Conservation (phyloP, 495 filamentous ascomycete genomes). For the Aspergillus olivimuriae region DNA sequence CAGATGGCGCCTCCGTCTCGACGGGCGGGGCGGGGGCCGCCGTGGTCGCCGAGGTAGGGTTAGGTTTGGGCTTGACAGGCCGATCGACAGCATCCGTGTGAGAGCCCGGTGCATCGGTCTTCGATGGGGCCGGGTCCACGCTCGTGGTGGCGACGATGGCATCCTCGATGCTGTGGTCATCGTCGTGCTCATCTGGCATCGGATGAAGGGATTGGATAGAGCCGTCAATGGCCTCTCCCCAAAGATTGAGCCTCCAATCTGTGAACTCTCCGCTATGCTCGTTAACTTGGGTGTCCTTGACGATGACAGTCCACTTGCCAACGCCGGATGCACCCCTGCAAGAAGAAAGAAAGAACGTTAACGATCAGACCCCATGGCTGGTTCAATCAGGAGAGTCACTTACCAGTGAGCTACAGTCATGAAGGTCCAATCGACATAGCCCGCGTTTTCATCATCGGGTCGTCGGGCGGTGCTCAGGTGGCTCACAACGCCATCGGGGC, state of each 20-base stretch:
- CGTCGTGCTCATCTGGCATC: constrained; percentile 77
- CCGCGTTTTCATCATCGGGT: constrained; percentile 53
- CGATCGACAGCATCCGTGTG: constrained; percentile 72
- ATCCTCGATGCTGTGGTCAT: constrained; percentile 66
- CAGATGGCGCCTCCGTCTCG: constrained; percentile 10
- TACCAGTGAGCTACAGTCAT: constrained; percentile 98
- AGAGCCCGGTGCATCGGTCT: constrained; percentile 35
- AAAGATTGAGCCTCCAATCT: constrained; percentile 92
- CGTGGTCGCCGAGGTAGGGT: constrained; percentile 22
- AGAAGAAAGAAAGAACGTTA: constrained; percentile 9
- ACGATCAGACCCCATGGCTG: not conserved
- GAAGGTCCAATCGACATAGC: constrained; percentile 98
- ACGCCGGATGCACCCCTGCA: constrained; percentile 82
- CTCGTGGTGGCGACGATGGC: constrained; percentile 48
- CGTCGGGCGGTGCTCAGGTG: constrained; percentile 71
- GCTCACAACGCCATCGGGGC: constrained; percentile 73
- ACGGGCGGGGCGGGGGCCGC: constrained; percentile 21
- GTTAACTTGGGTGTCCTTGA: constrained; percentile 82
- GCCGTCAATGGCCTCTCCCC: constrained; percentile 80
- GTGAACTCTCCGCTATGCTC: constrained; percentile 67
- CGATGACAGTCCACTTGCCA: constrained; percentile 83
- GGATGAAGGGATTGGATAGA: constrained; percentile 65
- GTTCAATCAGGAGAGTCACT: constrained; percentile 24
- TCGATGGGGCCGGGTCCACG: constrained; percentile 37
- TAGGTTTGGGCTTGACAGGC: constrained; percentile 60